A percentile compares a stretch with the other conserved stretches of the same genome.
phyloP scores from a whole-genome alignment of 768 basidiomycete genomes.

The Aureoboletus auriporus region DNA sequence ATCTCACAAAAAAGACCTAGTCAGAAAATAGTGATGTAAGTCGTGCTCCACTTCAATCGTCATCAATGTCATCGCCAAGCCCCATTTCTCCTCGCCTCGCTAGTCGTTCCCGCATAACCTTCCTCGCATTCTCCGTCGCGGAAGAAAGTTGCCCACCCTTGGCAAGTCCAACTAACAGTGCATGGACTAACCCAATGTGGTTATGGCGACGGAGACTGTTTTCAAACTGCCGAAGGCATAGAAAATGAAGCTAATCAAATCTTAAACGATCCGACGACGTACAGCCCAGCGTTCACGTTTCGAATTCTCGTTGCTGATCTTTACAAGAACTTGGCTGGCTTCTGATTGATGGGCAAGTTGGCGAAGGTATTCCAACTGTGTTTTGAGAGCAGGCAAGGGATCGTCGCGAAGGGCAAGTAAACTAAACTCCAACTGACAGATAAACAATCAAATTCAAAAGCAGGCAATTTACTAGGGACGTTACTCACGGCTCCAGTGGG shows the following conservation, averaged over 20 bases:
- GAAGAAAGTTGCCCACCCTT: conserved; percentile 59
- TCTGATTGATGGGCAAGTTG: conserved; percentile 37
- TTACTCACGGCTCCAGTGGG: conserved; percentile 75
- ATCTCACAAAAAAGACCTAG: conserved; percentile 3
- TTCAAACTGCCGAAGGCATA: conserved; percentile 59
- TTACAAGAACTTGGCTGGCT: conserved; percentile 51
- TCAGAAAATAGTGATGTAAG: neutral
- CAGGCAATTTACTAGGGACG: conserved; percentile 11
- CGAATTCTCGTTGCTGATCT: conserved; percentile 60
- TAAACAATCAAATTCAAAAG: neutral
- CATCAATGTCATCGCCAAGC: conserved; percentile 36
- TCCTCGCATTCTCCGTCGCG: conserved; percentile 44
- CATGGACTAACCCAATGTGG: conserved; percentile 77
- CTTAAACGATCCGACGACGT: conserved; percentile 30
- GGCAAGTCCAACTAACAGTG: conserved; percentile 67
- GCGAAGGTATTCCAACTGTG: conserved; percentile 50
- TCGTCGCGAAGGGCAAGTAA: conserved; percentile 84
- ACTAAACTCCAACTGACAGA: conserved; percentile 79
- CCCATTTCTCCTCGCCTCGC: conserved; percentile 39
- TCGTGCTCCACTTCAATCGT: conserved; percentile 28
- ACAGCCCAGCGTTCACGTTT: conserved; percentile 84
- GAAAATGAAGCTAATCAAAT: neutral
- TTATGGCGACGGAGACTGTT: conserved; percentile 86
- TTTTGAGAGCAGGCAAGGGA: conserved; percentile 65
- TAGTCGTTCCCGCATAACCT: conserved; percentile 40